Evolutionary conservation across 2,329 filamentous ascomycete genomes (phyloP).

Genomic region (Cladophialophora exuberans): DNA sequence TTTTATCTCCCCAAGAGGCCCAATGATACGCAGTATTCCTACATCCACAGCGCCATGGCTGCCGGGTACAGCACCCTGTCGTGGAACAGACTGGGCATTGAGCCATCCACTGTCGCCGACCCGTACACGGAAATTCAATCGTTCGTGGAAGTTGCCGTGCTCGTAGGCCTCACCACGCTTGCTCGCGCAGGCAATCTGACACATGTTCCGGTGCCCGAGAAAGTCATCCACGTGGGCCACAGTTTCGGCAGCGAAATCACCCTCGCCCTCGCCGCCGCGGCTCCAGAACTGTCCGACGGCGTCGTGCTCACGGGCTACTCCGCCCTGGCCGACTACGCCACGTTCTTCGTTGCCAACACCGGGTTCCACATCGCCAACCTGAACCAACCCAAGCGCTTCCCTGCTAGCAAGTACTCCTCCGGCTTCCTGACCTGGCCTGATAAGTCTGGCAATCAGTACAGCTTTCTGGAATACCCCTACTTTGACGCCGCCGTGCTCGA

Average conservation of each 20-base stretch:
- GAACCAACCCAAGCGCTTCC: slow-evolving; percentile 27
- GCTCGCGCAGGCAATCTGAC: slow-evolving; percentile 30
- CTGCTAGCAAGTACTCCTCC: slow-evolving; percentile 55
- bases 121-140: slow-evolving; percentile 46
- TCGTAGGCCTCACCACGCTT: slow-evolving; percentile 41
- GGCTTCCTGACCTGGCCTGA: slow-evolving; percentile 51
- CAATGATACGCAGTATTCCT: slow-evolving; percentile 26
- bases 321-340: slow-evolving; percentile 50
- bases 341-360: slow-evolving; percentile 34
- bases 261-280: slow-evolving; percentile 37
- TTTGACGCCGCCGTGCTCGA: slow-evolving; percentile 61
- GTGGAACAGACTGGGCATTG: slow-evolving; percentile 46
- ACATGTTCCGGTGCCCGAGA: slow-evolving; percentile 35
- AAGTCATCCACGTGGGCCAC: slow-evolving; percentile 44
- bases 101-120: slow-evolving; percentile 42
- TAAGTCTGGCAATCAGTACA: slow-evolving; percentile 50
- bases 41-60: slow-evolving; percentile 21
- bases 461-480: slow-evolving; percentile 55
- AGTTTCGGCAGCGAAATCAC: slow-evolving; percentile 43
- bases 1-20: slow-evolving; percentile 23
- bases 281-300: slow-evolving; percentile 42
- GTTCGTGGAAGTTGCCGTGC: slow-evolving; percentile 44
- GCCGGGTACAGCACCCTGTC: slow-evolving; percentile 46
- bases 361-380: slow-evolving; percentile 38
- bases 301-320: slow-evolving; percentile 48